Conservation (phyloP, 192 early-diverging fungal genomes). For the Jimgerdemannia lactiflua region DNA sequence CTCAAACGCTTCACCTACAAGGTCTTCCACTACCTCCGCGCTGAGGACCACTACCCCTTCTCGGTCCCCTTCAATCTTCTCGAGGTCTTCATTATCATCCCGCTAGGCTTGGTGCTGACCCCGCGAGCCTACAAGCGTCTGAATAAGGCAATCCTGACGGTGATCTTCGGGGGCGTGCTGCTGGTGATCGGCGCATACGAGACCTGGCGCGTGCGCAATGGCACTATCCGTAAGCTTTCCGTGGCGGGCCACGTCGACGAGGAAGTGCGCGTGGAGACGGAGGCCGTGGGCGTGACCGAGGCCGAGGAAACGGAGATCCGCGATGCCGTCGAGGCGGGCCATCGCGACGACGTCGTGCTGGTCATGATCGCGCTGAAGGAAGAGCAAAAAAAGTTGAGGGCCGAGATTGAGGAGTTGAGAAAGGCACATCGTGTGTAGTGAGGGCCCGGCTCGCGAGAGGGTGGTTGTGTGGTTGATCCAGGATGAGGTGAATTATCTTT, state of each 20-base stretch:
- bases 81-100: constrained; percentile 37
- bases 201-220: not conserved
- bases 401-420: not conserved
- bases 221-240: not conserved
- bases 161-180: not conserved
- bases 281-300: not conserved
- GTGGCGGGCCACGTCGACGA: not conserved
- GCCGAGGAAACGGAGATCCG: not conserved
- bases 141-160: not conserved
- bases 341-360: not conserved
- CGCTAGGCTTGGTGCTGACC: constrained; percentile 5
- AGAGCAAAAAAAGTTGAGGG: not conserved
- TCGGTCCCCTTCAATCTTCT: constrained; percentile 37
- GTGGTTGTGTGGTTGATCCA: too few relatives aligned
- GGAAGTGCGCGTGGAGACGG: not conserved
- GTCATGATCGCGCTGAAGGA: not conserved
- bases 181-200: not conserved
- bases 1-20: constrained; percentile 35
- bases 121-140: not conserved
- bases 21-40: constrained; percentile 35
- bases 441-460: too few relatives aligned
- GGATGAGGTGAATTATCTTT: too few relatives aligned
- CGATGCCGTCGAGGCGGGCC: not conserved
- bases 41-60: constrained; percentile 34
- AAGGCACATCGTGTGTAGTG: too few relatives aligned